These are phyloP conservation scores for Solanum aculeatissimum DNA, from an alignment of 305 asterid species.

Conservation along the genomic window DNA sequence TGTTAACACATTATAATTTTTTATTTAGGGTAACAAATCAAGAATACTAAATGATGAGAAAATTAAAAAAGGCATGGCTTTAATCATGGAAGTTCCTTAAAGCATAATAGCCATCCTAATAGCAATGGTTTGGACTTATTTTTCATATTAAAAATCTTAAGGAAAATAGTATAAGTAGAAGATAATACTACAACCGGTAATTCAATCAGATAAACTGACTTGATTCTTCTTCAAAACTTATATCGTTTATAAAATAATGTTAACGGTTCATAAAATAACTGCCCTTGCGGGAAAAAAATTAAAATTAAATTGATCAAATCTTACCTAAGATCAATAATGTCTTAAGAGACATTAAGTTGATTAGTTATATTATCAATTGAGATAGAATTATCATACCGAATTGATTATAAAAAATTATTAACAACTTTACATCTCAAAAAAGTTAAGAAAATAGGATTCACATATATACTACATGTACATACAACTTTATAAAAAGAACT, in stretches of 20 bases:
- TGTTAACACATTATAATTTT: neutral
- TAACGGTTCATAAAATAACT: neutral
- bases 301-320: neutral
- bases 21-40: neutral
- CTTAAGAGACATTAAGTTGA: neutral
- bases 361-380: neutral
- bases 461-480: neutral
- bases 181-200: neutral
- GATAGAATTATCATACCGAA: neutral
- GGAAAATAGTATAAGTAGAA: neutral
- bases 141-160: neutral
- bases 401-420: neutral
- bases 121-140: neutral
- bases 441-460: neutral
- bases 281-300: neutral
- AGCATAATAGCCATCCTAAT: neutral
- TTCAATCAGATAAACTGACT: neutral
- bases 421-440: neutral
- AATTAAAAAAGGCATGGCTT: neutral
- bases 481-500: neutral
- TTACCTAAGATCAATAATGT: neutral
- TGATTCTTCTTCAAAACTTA: neutral
- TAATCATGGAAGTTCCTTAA: neutral
- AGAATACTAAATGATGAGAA: neutral
- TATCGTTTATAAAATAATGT: neutral